phyloP scores from a whole-genome alignment of 306 rosid genomes.

The Calophaca sinica region DNA sequence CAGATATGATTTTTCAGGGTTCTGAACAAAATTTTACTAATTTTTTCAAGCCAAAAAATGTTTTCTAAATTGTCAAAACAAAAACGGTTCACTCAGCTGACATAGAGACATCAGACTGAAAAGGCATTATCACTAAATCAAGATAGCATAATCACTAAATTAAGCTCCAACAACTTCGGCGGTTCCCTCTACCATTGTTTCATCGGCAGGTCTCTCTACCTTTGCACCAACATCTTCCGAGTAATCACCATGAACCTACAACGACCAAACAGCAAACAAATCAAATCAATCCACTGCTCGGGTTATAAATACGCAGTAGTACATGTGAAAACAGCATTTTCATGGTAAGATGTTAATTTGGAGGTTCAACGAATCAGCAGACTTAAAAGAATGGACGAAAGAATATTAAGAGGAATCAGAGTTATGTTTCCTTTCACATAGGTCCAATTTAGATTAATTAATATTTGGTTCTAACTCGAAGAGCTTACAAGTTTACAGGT shows the following conservation, averaged over 20 bases:
- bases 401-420: neutral
- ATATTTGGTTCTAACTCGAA: neutral
- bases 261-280: neutral
- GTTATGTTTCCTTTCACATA: neutral
- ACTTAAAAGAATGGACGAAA: neutral
- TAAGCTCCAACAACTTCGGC: conserved; percentile 82
- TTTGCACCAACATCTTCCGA: conserved; percentile 77
- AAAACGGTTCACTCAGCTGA: conserved; percentile 42
- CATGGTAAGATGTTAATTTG: neutral
- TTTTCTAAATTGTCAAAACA: conserved; percentile 22
- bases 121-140: too few relatives aligned
- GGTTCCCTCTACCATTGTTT: conserved; percentile 58
- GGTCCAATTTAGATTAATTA: neutral
- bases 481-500: neutral
- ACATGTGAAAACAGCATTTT: neutral
- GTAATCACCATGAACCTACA: conserved; percentile 87
- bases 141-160: conserved; percentile 18
- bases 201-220: conserved; percentile 91
- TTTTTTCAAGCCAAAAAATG: conserved; percentile 42
- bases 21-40: neutral
- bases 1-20: neutral
- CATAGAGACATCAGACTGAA: neutral
- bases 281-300: neutral
- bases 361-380: neutral
- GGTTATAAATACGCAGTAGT: neutral